Evolutionary conservation across 2,329 filamentous ascomycete genomes (phyloP).

Genomic region (Tolypocladium tropicale): DNA sequence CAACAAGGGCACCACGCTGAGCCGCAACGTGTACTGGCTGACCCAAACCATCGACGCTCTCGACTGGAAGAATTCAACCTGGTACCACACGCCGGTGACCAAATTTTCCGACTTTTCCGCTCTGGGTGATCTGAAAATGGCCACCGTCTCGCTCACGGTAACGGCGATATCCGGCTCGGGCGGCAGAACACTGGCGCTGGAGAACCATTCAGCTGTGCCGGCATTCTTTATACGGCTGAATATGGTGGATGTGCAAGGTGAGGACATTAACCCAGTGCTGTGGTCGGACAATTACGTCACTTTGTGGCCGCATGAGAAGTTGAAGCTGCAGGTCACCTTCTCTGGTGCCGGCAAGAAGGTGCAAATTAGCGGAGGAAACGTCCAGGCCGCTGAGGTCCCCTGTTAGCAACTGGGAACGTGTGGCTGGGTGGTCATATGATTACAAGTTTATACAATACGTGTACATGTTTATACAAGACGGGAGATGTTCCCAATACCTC

Average conservation of each 20-base stretch:
- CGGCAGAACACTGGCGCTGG: constrained; percentile 27
- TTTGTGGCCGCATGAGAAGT: constrained; percentile 44
- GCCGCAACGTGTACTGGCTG: constrained; percentile 53
- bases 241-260: constrained; percentile 30
- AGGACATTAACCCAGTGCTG: constrained; percentile 38
- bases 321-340: constrained; percentile 16
- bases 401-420: neutral
- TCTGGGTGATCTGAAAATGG: constrained; percentile 27
- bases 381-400: constrained; percentile 2
- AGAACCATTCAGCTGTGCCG: constrained; percentile 40
- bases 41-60: constrained; percentile 33
- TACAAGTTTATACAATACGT: neutral
- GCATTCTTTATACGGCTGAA: constrained; percentile 48
- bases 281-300: constrained; percentile 58
- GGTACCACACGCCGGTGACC: constrained; percentile 48
- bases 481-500: neutral
- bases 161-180: neutral
- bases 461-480: neutral
- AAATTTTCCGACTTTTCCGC: constrained; percentile 37
- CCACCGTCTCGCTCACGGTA: constrained; percentile 6
- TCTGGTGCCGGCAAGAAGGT: constrained; percentile 5
- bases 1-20: constrained; percentile 23
- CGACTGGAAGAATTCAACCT: constrained; percentile 46
- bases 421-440: neutral
- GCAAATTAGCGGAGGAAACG: constrained; percentile 7